Percentiles rank a stretch among this genome's conserved stretches.
phyloP scores from a whole-genome alignment of 169 alveolate species.

The Plasmodium gonderi region DNA sequence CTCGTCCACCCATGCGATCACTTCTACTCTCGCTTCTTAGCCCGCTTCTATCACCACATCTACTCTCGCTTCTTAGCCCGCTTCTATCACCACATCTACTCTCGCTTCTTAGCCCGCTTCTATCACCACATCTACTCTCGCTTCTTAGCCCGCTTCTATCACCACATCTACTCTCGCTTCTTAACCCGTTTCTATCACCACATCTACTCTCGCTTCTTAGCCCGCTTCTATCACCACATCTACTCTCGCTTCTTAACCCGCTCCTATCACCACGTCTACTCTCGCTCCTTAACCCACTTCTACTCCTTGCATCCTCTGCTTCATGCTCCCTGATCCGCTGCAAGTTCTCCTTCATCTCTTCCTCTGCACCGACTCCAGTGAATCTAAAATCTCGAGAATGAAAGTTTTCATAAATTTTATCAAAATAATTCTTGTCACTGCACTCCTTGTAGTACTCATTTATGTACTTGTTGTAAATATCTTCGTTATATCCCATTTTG shows the following conservation, averaged over 20 bases:
- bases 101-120: neutral
- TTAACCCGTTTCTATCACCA: too few relatives aligned
- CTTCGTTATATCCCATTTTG: constrained; percentile 69
- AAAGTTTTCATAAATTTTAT: constrained; percentile 33
- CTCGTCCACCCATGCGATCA: too few relatives aligned
- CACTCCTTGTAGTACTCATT: constrained; percentile 53
- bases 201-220: neutral
- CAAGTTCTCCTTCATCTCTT: constrained; percentile 58
- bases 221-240: neutral
- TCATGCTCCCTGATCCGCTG: constrained; percentile 6
- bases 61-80: too few relatives aligned
- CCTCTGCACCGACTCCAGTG: constrained; percentile 75
- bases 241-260: neutral
- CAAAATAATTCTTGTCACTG: constrained; percentile 47
- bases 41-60: too few relatives aligned
- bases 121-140: neutral
- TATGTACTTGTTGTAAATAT: constrained; percentile 44
- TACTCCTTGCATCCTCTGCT: neutral
- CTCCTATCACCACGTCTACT: neutral
- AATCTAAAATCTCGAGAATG: constrained; percentile 38
- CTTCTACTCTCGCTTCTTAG: too few relatives aligned
- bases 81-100: too few relatives aligned
- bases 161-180: neutral
- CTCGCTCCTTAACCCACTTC: neutral
- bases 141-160: neutral